Evolutionary conservation across 1,284 basidiomycete genomes (phyloP), one percentile per base, ranked within the genome.

Genomic region (Pisolithus thermaeus): DNA sequence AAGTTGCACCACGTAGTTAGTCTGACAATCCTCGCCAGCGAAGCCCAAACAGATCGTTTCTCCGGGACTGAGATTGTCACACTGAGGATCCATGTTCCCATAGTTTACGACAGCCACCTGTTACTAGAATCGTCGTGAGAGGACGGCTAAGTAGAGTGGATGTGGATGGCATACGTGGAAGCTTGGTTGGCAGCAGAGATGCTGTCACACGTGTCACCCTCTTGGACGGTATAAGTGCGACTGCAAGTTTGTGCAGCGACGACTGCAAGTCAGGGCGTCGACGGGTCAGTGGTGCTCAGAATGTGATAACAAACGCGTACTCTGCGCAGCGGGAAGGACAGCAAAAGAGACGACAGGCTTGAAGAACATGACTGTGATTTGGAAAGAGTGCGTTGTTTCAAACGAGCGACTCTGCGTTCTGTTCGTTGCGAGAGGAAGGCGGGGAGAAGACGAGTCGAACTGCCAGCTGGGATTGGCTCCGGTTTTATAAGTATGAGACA

Each of bases 31-130:
- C 59, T 77, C 66, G 46, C 67, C 70, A 3, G 53, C 39, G 50
- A 66, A 66, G 14, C 78, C 80, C 44, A 84, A 70, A 63, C 82
- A 84, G 64, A 83, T 58, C 3, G 38, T 58, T 25, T 70, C 50
- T 37, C 78, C 79, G 5, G 76, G 67, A 3, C 59, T 43, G 52
- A 90, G 78, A 65, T 87, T 85, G 58, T 65, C 60, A 72, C 88
- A 90, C 3, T 43, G 46, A 0, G 59, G 14, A 59, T 88, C 69
- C 57, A 87, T 78, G 51, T 62, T 58, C 49, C 56, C 61, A 0
- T 69, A 51, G 67, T 90, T 90, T 59, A 80, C 70, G 12, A 74
- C 75, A 2, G 81, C 78, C 46, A 90, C 78, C 68, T 90, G 87
- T 70, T 83, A 90, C 84, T 87, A 57, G n/a, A 50, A 11, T 16